Evolutionary conservation across 2,329 filamentous ascomycete species (phyloP).

Genomic region (Metarhizium sp.): DNA sequence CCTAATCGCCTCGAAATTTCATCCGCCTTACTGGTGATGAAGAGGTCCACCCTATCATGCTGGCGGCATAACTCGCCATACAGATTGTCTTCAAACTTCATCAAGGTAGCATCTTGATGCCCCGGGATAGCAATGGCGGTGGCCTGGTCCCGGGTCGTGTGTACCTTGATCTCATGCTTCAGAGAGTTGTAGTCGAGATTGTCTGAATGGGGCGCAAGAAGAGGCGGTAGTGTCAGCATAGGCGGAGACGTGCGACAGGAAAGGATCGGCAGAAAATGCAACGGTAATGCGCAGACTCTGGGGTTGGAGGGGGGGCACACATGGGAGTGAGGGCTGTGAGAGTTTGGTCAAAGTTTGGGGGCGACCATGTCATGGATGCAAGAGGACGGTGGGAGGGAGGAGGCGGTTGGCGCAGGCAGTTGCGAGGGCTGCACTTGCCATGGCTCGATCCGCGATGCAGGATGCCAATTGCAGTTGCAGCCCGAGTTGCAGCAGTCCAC

Average conservation of each 20-base stretch:
- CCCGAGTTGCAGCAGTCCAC: neutral
- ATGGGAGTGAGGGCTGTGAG: too few relatives aligned
- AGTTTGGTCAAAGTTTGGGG: too few relatives aligned
- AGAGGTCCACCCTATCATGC: conserved; percentile 68
- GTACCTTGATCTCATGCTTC: conserved; percentile 73
- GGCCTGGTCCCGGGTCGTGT: conserved; percentile 64
- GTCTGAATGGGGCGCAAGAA: conserved; percentile 34
- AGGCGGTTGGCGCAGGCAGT: too few relatives aligned
- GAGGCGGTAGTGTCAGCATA: neutral
- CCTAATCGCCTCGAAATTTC: conserved; percentile 64
- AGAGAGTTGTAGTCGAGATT: conserved; percentile 86
- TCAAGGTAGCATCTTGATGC: conserved; percentile 47
- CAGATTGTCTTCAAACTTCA: conserved; percentile 61
- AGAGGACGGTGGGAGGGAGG: too few relatives aligned
- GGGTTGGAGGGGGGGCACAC: too few relatives aligned
- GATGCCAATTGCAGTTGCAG: too few relatives aligned
- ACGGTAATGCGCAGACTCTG: neutral
- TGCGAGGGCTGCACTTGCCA: neutral
- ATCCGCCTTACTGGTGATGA: conserved; percentile 70
- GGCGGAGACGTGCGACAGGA: neutral
- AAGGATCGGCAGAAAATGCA: neutral
- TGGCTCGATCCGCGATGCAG: too few relatives aligned
- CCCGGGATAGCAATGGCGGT: conserved; percentile 67
- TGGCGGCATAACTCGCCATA: conserved; percentile 63
- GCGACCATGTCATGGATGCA: too few relatives aligned